Base-by-base conservation (phyloP, 2,329 filamentous ascomycete species). In the Lanzia echinophila region DNA sequence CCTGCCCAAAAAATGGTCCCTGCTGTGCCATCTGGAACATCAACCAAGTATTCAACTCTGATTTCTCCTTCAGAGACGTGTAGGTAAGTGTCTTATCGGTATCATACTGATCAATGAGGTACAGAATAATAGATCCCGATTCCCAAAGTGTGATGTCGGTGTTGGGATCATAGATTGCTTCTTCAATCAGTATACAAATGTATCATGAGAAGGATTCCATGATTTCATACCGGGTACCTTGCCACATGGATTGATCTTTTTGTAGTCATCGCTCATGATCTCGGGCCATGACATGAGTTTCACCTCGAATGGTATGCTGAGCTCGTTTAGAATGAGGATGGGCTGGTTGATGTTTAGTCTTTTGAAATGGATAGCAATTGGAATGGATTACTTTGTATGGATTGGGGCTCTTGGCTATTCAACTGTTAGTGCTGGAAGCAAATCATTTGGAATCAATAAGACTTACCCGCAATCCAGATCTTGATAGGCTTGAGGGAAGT, bases 91-190 rank as follows among this genome's bases (percentile, higher is more conserved):
- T 69, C 28, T 69, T 57, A 2, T 70, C 60, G 17, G 62, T 69
- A 60, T 75, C 72, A 63, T 75, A 75, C 8, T 61, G 63, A 36
- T 71, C 68, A 47, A 70, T 57, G 5, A 76, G 51, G 50, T 75
- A 77, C 48, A 73, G 68, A 54, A 77, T 64, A 55, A 75, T 73
- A 1, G 74, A 73, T 12, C 72, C 72, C 15, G 68, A 71, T 59
- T 77, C 74, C 71, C 73, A 77, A 46, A 73, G 65, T 0, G 66
- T 69, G 39, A 76, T 64, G 47, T 68, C 68, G 50, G 73, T 74
- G 28, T 69, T 68, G 4, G 72, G 69, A 57, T 75, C 67, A 39
- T 39, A 39, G 8, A 39, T 39, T 4, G 19, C 36, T 39, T 17
- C 13, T 39, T 39, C 15, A 11, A 39, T 39, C n/a, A 39, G 36